Conservation (phyloP, 2,329 filamentous ascomycete species). For the Hymenoscyphus fructigenus region DNA sequence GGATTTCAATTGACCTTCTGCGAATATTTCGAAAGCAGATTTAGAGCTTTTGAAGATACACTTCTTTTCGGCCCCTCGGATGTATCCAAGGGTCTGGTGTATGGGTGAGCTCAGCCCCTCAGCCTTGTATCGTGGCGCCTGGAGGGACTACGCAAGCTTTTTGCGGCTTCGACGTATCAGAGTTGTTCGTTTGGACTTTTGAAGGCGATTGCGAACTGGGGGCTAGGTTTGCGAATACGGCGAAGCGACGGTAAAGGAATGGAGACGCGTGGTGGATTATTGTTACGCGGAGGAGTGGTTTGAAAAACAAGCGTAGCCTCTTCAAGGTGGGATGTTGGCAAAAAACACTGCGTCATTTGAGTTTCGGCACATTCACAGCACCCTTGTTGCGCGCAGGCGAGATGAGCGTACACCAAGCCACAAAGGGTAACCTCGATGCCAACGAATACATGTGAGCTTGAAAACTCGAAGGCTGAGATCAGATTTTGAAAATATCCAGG, state of each 20-base stretch:
- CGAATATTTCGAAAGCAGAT: neutral
- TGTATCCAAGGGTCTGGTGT: neutral
- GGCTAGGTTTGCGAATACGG: neutral
- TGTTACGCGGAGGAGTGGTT: neutral
- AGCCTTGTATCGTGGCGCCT: neutral
- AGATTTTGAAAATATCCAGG: too few species aligned
- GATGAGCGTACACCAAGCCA: neutral
- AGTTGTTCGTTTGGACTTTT: neutral
- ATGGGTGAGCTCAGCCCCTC: neutral
- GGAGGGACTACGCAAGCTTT: neutral
- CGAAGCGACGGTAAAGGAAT: neutral
- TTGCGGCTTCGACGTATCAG: neutral
- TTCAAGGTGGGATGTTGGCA: neutral
- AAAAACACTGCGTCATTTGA: conserved; percentile 1
- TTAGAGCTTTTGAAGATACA: neutral
- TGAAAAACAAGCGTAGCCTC: neutral
- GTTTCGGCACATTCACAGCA: neutral
- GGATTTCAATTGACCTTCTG: neutral
- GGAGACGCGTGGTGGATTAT: conserved; percentile 3
- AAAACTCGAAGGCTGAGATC: too few species aligned
- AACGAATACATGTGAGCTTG: too few species aligned
- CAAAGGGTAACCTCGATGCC: neutral
- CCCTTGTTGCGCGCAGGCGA: neutral
- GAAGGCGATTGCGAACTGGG: neutral
- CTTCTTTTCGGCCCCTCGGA: neutral